These are phyloP conservation scores for Candida schatavii DNA, from an alignment of 805 yeast genomes.

Conservation along the genomic window DNA sequence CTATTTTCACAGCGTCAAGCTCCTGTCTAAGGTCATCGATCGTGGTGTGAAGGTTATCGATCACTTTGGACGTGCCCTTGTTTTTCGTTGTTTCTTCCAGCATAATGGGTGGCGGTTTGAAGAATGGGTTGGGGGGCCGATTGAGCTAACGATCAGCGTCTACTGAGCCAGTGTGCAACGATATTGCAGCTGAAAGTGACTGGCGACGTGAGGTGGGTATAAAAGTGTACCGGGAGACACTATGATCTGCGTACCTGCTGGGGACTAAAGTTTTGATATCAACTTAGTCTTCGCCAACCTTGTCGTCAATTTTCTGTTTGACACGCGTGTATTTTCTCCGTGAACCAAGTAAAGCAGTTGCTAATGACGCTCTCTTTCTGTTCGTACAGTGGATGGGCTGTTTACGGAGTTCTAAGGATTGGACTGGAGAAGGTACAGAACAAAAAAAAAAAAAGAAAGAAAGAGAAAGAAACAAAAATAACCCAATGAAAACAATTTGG, in stretches of 20 bases:
- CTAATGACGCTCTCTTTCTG: background rate
- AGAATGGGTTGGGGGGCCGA: background rate
- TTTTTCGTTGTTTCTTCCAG: slow-evolving; percentile 22
- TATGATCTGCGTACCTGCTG: too few species aligned
- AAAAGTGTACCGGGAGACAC: too few species aligned
- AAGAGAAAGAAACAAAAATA: background rate
- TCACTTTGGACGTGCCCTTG: slow-evolving; percentile 29
- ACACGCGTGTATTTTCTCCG: background rate
- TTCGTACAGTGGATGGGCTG: background rate
- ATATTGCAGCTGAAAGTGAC: too few species aligned
- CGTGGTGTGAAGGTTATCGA: slow-evolving; percentile 52
- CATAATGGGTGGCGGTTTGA: background rate
- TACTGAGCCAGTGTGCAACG: too few species aligned
- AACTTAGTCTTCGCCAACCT: slow-evolving; percentile 1
- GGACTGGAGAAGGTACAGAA: background rate
- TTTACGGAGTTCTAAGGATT: too few species aligned
- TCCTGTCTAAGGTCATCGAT: slow-evolving; percentile 46
- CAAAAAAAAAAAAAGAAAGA: background rate
- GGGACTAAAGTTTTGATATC: slow-evolving; percentile 2
- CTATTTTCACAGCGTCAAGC: slow-evolving; percentile 34
- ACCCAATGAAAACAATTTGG: background rate
- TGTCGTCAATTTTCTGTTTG: background rate
- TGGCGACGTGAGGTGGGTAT: too few species aligned
- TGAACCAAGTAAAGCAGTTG: slow-evolving; percentile 1
- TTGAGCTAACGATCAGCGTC: background rate